Percentiles rank a stretch among this genome's conserved stretches.
These are phyloP conservation scores for Talaromyces sp. DNA, from an alignment of 2,329 filamentous ascomycete species.

Conservation along the genomic window DNA sequence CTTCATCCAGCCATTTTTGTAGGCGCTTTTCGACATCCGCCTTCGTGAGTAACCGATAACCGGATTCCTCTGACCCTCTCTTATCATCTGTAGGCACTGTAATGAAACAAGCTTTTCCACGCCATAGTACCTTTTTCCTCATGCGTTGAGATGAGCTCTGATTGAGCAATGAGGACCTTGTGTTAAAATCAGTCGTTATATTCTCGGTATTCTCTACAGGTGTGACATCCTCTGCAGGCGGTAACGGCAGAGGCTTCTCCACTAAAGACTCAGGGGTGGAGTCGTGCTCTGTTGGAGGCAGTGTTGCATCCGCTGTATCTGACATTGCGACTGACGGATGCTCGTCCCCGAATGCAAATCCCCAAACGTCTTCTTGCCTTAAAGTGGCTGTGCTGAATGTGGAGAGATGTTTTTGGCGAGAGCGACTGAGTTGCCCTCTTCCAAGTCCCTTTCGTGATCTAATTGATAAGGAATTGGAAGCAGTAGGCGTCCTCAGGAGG, in stretches of 20 bases:
- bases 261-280: slow-evolving; percentile 20
- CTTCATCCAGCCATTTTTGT: slow-evolving; percentile 39
- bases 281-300: slow-evolving; percentile 18
- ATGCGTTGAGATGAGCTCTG: slow-evolving; percentile 29
- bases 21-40: slow-evolving; percentile 37
- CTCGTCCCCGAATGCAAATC: slow-evolving; percentile 41
- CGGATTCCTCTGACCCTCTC: slow-evolving; percentile 49
- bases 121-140: slow-evolving; percentile 72
- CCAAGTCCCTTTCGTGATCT: slow-evolving; percentile 21
- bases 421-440: slow-evolving; percentile 19
- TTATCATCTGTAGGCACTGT: slow-evolving; percentile 63
- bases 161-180: slow-evolving; percentile 15
- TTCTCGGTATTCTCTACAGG: background rate
- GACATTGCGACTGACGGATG: slow-evolving; percentile 30
- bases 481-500: slow-evolving; percentile 36
- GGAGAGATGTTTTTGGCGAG: slow-evolving; percentile 29
- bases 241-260: slow-evolving; percentile 40
- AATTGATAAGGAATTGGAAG: slow-evolving; percentile 31
- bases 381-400: slow-evolving; percentile 40
- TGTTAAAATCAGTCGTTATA: slow-evolving; percentile 4
- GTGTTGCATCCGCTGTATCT: slow-evolving; percentile 20
- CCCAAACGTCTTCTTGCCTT: slow-evolving; percentile 43
- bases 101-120: slow-evolving; percentile 68
- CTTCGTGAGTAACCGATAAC: slow-evolving; percentile 34
- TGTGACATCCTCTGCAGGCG: slow-evolving; percentile 23